Percentiles rank a stretch among this genome's conserved stretches.
These are phyloP conservation scores for Vitrella brassicaformis DNA, from an alignment of 73 alveolate species.

Conservation along the genomic window DNA sequence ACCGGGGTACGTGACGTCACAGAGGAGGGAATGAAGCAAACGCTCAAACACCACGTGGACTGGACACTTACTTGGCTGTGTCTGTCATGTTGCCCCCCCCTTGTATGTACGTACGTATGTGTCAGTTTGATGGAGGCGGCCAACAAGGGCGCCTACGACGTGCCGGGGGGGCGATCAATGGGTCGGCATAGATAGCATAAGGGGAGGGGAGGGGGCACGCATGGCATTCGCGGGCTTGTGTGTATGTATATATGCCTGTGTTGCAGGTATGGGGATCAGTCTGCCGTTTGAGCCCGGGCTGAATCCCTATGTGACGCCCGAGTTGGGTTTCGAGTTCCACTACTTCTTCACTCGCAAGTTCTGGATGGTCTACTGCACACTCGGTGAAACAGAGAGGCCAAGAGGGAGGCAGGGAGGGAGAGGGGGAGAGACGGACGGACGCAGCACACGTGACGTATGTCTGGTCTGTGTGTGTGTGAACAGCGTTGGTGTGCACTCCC, in stretches of 20 bases:
- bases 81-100: background rate
- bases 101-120: background rate
- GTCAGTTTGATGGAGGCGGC: background rate
- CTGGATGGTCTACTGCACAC: conserved; percentile 28
- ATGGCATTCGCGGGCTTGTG: too few relatives aligned
- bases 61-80: too few relatives aligned
- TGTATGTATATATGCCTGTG: too few relatives aligned
- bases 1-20: background rate
- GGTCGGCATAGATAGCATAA: too few relatives aligned
- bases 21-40: too few relatives aligned
- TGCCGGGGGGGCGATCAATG: background rate
- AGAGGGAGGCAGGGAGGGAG: background rate
- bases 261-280: conserved; percentile 8
- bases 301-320: conserved; percentile 22
- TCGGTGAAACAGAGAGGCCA: background rate
- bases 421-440: background rate
- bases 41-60: too few relatives aligned
- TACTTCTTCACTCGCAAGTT: conserved; percentile 37
- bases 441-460: too few relatives aligned
- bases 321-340: conserved; percentile 31
- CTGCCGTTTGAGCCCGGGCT: conserved; percentile 20
- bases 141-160: background rate
- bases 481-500: conserved; percentile 28
- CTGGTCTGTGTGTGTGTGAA: conserved; percentile 1
- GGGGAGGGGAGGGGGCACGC: too few relatives aligned